Evolutionary conservation across 495 filamentous ascomycete genomes (phyloP).

Genomic region (Aspergillus indologenus): DNA sequence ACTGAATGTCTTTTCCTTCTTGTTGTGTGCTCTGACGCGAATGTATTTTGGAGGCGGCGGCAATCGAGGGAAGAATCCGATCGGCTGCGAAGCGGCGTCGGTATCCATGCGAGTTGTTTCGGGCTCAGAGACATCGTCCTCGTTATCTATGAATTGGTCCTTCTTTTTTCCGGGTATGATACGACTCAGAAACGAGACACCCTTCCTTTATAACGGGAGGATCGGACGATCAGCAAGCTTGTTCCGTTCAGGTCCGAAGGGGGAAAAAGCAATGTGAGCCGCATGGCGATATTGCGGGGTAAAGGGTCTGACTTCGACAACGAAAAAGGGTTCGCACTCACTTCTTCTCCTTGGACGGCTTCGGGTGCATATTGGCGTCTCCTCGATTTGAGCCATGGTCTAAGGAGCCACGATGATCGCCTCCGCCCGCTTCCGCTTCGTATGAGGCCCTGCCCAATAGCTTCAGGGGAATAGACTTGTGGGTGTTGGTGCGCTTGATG

Average conservation of each 20-base stretch:
- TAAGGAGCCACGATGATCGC: constrained; percentile 39
- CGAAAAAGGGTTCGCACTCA: constrained; percentile 37
- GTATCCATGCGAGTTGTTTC: constrained; percentile 75
- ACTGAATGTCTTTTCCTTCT: constrained; percentile 79
- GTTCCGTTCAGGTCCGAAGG: neutral
- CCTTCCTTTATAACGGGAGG: constrained; percentile 57
- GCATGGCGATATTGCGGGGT: neutral
- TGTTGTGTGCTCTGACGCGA: constrained; percentile 74
- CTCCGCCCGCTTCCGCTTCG: constrained; percentile 51
- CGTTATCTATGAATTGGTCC: constrained; percentile 44
- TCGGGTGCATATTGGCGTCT: constrained; percentile 45
- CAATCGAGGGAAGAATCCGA: constrained; percentile 83
- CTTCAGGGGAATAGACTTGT: constrained; percentile 64
- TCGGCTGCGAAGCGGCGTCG: constrained; percentile 73
- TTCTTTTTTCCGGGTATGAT: constrained; percentile 79
- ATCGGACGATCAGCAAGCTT: neutral
- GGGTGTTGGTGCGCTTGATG: constrained; percentile 75
- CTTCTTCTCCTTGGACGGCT: constrained; percentile 63
- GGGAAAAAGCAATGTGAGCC: neutral
- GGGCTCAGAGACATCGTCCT: constrained; percentile 70
- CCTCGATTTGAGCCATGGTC: constrained; percentile 35
- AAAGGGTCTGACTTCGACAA: constrained; percentile 6
- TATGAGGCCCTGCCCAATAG: constrained; percentile 56
- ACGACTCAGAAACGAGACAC: constrained; percentile 86
- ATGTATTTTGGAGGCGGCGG: constrained; percentile 91